phyloP scores from a whole-genome alignment of 1,284 basidiomycete species.

The Leccinum insolens region DNA sequence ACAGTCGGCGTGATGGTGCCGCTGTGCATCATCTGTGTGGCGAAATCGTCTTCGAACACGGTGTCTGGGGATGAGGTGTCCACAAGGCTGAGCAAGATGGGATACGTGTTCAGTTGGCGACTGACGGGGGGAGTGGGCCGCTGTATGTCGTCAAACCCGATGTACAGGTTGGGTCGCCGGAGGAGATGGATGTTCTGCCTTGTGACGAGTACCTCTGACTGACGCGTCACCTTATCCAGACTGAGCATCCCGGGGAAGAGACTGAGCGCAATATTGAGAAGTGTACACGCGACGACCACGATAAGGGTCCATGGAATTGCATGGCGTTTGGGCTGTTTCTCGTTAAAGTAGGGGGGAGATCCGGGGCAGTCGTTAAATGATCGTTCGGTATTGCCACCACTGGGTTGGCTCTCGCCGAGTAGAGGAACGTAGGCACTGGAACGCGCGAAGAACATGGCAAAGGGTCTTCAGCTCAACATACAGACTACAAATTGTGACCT shows the following conservation, averaged over 20 bases:
- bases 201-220: too few species aligned
- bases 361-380: not conserved
- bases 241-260: slow-evolving; percentile 6
- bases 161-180: too few species aligned
- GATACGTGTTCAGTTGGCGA: too few species aligned
- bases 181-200: too few species aligned
- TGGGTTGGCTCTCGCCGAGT: not conserved
- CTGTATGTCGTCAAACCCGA: too few species aligned
- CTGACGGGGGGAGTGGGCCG: too few species aligned
- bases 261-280: slow-evolving; percentile 15
- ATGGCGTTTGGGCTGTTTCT: slow-evolving; percentile 6
- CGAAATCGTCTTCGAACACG: too few species aligned
- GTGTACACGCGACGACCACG: slow-evolving; percentile 12
- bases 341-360: not conserved
- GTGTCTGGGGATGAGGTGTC: too few species aligned
- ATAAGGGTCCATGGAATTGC: slow-evolving; percentile 15
- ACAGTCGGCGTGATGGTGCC: too few species aligned
- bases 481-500: not conserved
- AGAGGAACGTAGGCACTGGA: slow-evolving; percentile 13
- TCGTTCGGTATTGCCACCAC: not conserved
- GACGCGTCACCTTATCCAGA: too few species aligned
- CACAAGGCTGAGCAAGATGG: too few species aligned
- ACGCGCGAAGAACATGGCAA: slow-evolving; percentile 1
- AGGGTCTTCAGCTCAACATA: not conserved
- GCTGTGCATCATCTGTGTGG: too few species aligned